Evolutionary conservation across 208 protist genomes (phyloP).

Genomic region (Leishmania tropica): DNA sequence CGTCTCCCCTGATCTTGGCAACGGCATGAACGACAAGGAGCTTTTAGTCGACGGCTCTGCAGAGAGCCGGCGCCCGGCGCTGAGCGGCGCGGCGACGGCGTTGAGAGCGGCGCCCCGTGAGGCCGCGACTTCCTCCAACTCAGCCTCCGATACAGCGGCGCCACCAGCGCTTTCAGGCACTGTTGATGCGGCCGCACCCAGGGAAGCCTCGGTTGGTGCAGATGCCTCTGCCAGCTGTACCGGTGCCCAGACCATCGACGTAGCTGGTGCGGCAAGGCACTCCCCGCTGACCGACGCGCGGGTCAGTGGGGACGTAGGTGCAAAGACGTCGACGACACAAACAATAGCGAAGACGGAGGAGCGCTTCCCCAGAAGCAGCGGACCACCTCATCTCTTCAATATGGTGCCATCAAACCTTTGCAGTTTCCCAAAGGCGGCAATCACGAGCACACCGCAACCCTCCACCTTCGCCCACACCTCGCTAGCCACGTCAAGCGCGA

Average conservation of each 20-base stretch:
- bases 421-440: neutral
- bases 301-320: too few relatives aligned
- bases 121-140: neutral
- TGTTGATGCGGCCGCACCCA: neutral
- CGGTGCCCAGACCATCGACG: neutral
- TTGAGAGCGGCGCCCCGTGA: neutral
- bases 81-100: neutral
- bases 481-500: neutral
- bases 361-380: neutral
- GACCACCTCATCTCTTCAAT: neutral
- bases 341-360: neutral
- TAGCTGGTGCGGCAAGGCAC: neutral
- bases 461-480: neutral
- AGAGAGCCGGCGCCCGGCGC: neutral
- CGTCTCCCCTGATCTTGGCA: neutral
- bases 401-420: neutral
- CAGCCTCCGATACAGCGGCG: neutral
- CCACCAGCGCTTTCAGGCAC: neutral
- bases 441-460: neutral
- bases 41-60: neutral
- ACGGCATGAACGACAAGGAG: neutral
- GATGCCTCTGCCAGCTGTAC: neutral
- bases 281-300: too few relatives aligned
- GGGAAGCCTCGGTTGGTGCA: neutral
- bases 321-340: neutral